phyloP scores from a whole-genome alignment of 2,329 filamentous ascomycete genomes.

The Aspergillus jensenii region DNA sequence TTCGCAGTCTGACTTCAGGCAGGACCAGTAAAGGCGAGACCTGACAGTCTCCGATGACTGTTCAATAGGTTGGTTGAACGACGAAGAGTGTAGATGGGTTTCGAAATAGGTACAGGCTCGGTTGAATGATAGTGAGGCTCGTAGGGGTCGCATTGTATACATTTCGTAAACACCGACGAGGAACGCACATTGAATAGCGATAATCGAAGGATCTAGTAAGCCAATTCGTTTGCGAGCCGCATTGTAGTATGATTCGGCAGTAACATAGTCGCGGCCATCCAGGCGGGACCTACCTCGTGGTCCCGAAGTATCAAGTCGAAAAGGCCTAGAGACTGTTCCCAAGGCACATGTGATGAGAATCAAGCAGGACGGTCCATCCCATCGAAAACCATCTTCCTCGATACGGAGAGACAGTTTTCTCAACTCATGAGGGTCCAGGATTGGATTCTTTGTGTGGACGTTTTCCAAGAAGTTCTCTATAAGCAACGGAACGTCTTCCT shows the following conservation, averaged over 20 bases:
- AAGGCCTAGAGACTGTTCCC: neutral
- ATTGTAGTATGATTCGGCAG: neutral
- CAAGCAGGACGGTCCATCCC: neutral
- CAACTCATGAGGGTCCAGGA: no score
- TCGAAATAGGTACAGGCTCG: neutral
- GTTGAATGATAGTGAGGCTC: neutral
- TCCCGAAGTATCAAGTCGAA: no score
- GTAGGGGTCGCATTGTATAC: neutral
- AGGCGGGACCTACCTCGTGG: neutral
- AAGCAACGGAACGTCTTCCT: neutral
- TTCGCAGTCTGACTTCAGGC: slow-evolving; percentile 1
- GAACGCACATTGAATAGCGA: neutral
- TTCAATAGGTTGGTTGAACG: neutral
- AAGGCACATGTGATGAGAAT: neutral
- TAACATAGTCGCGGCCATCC: neutral
- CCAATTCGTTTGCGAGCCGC: neutral
- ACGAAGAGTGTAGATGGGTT: neutral
- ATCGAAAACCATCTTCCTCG: neutral
- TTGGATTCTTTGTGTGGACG: no score
- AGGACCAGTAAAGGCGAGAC: neutral
- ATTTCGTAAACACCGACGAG: neutral
- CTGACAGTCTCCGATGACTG: neutral
- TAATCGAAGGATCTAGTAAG: neutral
- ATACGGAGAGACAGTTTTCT: neutral
- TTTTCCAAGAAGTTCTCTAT: neutral